Percentiles rank a stretch among this genome's conserved stretches.
phyloP scores from a whole-genome alignment of 306 rosid genomes.

The Medicago ruthenica region DNA sequence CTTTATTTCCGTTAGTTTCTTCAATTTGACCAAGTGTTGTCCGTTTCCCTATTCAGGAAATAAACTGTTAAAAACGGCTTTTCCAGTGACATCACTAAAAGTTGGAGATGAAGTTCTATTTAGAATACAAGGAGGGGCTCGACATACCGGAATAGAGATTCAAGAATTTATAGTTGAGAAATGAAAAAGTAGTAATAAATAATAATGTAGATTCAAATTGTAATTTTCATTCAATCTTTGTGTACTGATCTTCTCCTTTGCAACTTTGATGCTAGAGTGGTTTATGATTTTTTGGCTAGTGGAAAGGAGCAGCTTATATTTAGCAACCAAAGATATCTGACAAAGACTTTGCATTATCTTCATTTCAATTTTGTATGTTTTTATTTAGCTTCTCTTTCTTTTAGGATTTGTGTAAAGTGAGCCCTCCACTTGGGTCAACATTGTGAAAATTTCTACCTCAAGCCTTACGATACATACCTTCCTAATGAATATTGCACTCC shows the following conservation, averaged over 20 bases:
- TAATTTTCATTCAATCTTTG: neutral
- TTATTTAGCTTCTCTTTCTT: neutral
- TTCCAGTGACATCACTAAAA: conserved; percentile 81
- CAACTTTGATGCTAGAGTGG: neutral
- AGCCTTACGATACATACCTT: too few relatives aligned
- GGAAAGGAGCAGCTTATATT: neutral
- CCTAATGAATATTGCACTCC: too few relatives aligned
- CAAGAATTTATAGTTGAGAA: conserved; percentile 93
- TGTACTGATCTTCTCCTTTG: neutral
- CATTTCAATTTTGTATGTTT: neutral
- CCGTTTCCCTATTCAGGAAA: conserved; percentile 50
- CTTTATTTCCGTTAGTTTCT: conserved; percentile 21
- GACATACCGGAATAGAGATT: conserved; percentile 94
- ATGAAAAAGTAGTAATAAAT: conserved; percentile 40
- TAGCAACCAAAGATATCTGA: neutral
- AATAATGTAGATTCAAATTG: neutral
- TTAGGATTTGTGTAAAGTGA: neutral
- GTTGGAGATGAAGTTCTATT: conserved; percentile 76
- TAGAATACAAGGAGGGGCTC: conserved; percentile 87
- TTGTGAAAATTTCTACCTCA: too few relatives aligned
- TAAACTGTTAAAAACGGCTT: conserved; percentile 47
- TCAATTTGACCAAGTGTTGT: conserved; percentile 22
- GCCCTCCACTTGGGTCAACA: conserved; percentile 30
- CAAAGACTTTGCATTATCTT: neutral
- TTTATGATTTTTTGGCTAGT: neutral